Evolutionary conservation across 2,329 filamentous ascomycete species (phyloP).

Genomic region (Trichophyton equinum): DNA sequence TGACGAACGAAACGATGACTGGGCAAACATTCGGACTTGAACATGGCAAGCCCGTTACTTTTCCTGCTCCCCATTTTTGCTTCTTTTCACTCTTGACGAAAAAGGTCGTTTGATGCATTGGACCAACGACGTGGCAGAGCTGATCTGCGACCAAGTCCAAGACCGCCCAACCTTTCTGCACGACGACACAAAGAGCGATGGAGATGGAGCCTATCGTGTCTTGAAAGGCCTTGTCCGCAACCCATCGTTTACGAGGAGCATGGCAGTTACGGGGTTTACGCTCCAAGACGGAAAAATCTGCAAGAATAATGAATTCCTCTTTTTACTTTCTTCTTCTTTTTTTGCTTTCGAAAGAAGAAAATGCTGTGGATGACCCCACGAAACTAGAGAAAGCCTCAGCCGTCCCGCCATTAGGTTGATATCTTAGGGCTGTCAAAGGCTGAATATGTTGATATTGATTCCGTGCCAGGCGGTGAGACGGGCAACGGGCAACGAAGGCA

Average conservation of each 20-base stretch:
- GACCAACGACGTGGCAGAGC: constrained; percentile 16
- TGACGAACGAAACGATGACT: background rate
- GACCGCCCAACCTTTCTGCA: constrained; percentile 12
- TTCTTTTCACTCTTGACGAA: background rate
- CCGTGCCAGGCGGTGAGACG: constrained; percentile 2
- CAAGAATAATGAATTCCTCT: background rate
- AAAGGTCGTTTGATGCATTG: constrained; percentile 7
- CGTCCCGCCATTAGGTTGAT: background rate
- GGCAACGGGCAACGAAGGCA: background rate
- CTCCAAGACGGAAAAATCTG: background rate
- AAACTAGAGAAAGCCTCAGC: background rate
- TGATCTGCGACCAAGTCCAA: constrained; percentile 13
- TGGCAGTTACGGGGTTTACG: background rate
- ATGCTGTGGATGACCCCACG: background rate
- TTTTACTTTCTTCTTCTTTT: background rate
- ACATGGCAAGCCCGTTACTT: background rate
- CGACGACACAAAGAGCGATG: constrained; percentile 10
- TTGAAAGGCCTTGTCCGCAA: background rate
- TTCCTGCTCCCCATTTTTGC: background rate
- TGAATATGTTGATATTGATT: background rate
- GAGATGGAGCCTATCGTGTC: background rate
- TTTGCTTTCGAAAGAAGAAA: background rate
- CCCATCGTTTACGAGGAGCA: background rate
- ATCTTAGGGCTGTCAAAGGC: constrained; percentile 2
- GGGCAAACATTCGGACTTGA: constrained; percentile 3